phyloP scores from a whole-genome alignment of 2,329 filamentous ascomycete genomes.

The Pezicula neosporulosa region DNA sequence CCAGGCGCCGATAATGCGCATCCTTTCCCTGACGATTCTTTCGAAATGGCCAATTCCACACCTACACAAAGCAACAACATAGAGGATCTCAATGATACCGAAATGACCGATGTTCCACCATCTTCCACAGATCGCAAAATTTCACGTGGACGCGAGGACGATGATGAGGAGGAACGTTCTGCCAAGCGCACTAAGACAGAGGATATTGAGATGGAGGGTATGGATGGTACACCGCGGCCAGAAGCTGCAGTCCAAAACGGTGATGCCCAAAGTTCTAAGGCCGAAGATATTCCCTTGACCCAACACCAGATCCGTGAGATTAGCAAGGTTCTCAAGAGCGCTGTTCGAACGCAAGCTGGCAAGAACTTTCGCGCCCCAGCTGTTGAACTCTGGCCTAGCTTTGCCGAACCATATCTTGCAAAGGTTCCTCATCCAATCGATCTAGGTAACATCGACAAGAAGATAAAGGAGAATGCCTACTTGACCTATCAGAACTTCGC shows the following conservation, averaged over 20 bases:
- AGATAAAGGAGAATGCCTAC: constrained; percentile 68
- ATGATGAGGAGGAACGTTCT: constrained; percentile 61
- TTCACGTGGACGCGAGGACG: constrained; percentile 74
- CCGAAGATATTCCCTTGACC: constrained; percentile 40
- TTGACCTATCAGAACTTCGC: constrained; percentile 67
- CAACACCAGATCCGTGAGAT: constrained; percentile 58
- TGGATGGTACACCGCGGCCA: constrained; percentile 18
- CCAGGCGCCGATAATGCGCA: not conserved
- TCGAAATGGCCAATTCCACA: not conserved
- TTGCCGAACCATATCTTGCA: constrained; percentile 71
- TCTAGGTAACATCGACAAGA: constrained; percentile 75
- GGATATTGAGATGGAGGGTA: constrained; percentile 27
- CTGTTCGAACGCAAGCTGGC: constrained; percentile 85
- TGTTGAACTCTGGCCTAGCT: constrained; percentile 66
- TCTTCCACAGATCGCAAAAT: constrained; percentile 48
- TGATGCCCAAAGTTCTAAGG: constrained; percentile 6
- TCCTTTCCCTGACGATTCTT: not conserved
- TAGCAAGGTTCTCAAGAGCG: constrained; percentile 62
- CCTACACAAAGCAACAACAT: constrained; percentile 2
- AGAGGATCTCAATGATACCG: constrained; percentile 16
- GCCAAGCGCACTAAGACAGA: constrained; percentile 81
- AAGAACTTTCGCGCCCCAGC: constrained; percentile 75
- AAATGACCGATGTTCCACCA: constrained; percentile 29
- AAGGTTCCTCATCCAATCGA: constrained; percentile 79
- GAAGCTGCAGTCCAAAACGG: constrained; percentile 23